These are phyloP conservation scores for Ceratocystis alfenasii DNA, from an alignment of 2,329 filamentous ascomycete species.

Conservation along the genomic window DNA sequence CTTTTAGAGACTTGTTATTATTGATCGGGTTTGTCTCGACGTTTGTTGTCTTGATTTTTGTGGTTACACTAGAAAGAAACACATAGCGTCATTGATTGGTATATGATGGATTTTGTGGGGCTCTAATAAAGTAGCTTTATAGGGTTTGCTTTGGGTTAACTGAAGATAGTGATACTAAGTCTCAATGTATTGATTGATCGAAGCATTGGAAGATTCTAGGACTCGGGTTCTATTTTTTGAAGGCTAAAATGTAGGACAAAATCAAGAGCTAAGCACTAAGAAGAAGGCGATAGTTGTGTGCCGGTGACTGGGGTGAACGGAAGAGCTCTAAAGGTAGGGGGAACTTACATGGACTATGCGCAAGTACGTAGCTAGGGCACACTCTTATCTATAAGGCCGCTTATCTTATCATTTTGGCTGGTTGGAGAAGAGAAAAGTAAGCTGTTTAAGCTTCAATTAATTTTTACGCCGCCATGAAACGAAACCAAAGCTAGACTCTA, in stretches of 20 bases:
- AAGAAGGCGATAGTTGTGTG: too few relatives aligned
- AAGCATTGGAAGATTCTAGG: background rate
- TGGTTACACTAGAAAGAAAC: background rate
- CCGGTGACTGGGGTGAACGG: too few relatives aligned
- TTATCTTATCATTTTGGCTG: conserved; percentile 9
- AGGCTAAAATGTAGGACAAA: too few relatives aligned
- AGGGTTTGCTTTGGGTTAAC: background rate
- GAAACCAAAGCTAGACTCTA: background rate
- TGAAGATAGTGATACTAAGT: too few relatives aligned
- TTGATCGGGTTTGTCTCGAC: too few relatives aligned
- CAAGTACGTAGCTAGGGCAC: background rate
- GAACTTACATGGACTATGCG: background rate
- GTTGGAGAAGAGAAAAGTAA: background rate
- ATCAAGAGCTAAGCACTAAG: too few relatives aligned
- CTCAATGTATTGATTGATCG: background rate
- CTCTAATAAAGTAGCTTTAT: background rate
- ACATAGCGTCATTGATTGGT: background rate
- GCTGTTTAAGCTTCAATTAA: background rate
- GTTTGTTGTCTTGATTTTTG: background rate
- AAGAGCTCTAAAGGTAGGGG: background rate
- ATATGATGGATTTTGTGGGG: background rate
- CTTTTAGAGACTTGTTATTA: too few relatives aligned
- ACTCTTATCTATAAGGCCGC: background rate
- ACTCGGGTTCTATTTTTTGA: background rate
- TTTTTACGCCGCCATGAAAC: background rate